Evolutionary conservation across 2,329 filamentous ascomycete species (phyloP).

Genomic region (Sclerotinia borealis): DNA sequence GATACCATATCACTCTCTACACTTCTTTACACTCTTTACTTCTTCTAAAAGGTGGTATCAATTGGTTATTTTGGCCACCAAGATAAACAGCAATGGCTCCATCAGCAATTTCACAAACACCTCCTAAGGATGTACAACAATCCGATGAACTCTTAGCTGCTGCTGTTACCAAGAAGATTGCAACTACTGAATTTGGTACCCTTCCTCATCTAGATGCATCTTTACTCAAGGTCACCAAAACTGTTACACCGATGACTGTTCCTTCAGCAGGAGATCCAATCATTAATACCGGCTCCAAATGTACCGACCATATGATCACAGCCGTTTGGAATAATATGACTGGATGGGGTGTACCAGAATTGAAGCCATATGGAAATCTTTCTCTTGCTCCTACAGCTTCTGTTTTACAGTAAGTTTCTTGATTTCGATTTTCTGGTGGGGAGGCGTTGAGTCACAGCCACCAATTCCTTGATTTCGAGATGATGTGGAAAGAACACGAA

Average conservation of each 20-base stretch:
- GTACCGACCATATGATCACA: constrained; percentile 84
- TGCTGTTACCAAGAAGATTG: constrained; percentile 44
- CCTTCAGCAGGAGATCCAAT: constrained; percentile 41
- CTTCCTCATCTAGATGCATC: constrained; percentile 49
- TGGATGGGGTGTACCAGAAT: constrained; percentile 70
- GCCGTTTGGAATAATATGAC: constrained; percentile 56
- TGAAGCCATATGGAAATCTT: constrained; percentile 73
- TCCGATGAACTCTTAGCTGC: constrained; percentile 47
- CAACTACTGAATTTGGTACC: constrained; percentile 44
- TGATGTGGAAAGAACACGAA: background rate
- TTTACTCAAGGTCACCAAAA: constrained; percentile 50
- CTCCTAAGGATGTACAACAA: constrained; percentile 36
- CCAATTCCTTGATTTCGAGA: background rate
- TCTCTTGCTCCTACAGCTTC: constrained; percentile 75
- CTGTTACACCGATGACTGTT: constrained; percentile 45
- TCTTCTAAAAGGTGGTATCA: background rate
- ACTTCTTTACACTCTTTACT: background rate
- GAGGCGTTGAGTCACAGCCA: background rate
- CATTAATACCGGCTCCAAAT: constrained; percentile 27
- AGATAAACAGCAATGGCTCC: constrained; percentile 39
- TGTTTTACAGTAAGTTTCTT: constrained; percentile 53
- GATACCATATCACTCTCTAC: background rate
- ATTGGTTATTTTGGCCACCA: background rate
- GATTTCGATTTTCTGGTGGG: background rate
- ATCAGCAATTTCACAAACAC: constrained; percentile 36